These are phyloP conservation scores for Trichoderma simmonsii DNA, from an alignment of 2,329 filamentous ascomycete species.

Conservation along the genomic window DNA sequence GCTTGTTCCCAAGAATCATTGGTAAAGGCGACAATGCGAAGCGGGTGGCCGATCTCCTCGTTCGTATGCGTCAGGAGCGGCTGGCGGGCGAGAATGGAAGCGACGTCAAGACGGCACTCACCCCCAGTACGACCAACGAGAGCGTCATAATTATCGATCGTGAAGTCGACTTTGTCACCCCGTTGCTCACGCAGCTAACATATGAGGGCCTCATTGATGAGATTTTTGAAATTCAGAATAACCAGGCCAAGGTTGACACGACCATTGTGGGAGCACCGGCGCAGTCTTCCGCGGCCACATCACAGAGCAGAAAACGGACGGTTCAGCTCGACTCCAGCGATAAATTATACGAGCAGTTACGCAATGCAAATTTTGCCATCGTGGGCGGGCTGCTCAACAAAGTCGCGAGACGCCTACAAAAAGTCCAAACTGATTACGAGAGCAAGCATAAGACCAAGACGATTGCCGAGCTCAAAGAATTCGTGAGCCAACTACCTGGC, in stretches of 20 bases:
- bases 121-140: conserved; percentile 84
- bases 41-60: conserved; percentile 78
- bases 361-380: conserved; percentile 92
- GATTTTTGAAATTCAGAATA: conserved; percentile 85
- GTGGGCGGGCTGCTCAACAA: conserved; percentile 87
- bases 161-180: conserved; percentile 89
- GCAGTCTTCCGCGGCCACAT: conserved; percentile 55
- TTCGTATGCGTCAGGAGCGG: conserved; percentile 88
- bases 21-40: conserved; percentile 96
- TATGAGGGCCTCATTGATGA: conserved; percentile 97
- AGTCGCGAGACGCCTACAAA: conserved; percentile 79
- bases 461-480: conserved; percentile 86
- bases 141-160: conserved; percentile 93
- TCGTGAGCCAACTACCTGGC: conserved; percentile 87
- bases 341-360: conserved; percentile 79
- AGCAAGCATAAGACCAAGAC: conserved; percentile 85
- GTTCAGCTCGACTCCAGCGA: conserved; percentile 87
- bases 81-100: conserved; percentile 72
- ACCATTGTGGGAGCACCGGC: conserved; percentile 78
- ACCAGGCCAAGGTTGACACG: conserved; percentile 88
- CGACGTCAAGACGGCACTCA: conserved; percentile 64
- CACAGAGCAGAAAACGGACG: conserved; percentile 72
- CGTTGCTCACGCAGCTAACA: conserved; percentile 88
- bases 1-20: conserved; percentile 89
- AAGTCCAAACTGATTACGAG: conserved; percentile 82